Evolutionary conservation across 225 moss, liverwort and hornwort species (phyloP), one percentile per base, ranked within the genome.

Genomic region (Marchantia paleacea): DNA sequence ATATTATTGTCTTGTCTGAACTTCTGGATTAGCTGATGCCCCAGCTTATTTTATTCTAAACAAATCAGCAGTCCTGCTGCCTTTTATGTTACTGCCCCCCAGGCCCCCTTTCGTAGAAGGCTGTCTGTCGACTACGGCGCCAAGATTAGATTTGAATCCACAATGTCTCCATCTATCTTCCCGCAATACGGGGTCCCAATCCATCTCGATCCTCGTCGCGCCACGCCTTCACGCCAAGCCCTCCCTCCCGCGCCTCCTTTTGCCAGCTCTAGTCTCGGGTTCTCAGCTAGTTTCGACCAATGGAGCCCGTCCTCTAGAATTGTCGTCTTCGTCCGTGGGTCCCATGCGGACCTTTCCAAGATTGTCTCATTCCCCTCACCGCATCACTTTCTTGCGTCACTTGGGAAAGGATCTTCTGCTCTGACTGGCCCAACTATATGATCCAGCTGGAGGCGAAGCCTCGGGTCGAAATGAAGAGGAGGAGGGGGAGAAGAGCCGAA

Each of bases 311-410:
- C 39, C 39, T 39, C 62, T n/a, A 62, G 5, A 7, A 62, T 62
- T 24, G 62, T n/a, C 62, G 9, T 24, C 22, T 1, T 24, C 62
- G 22, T 62, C n/a, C 8, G n/a, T 10, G 22, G 60, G 62, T 6
- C 62, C 62, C 62, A 62, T 6, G 8, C 24, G 62, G 6, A 24
- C n/a, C n/a, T 62, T 62, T n/a, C n/a, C 7, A 24, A 24, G n/a
- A 62, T 62, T 62, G 62, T 62, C 62, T 24, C 62, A 19, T 62
- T 24, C 62, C 22, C 24, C 62, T 24, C n/a, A 24, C n/a, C 62
- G n/a, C 62, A 22, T 62, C 62, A 62, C 62, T 62, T 62, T 62
- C 62, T 62, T 62, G 62, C 62, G n/a, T 62, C 62, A 62, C 62
- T 18, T 24, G 3, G 10, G 62, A 62, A 62, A 62, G 62, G 62